Evolutionary conservation across 352 stramenopile species (phyloP), one percentile per base, ranked within the genome.

Genomic region (Pythium oligandrum): DNA sequence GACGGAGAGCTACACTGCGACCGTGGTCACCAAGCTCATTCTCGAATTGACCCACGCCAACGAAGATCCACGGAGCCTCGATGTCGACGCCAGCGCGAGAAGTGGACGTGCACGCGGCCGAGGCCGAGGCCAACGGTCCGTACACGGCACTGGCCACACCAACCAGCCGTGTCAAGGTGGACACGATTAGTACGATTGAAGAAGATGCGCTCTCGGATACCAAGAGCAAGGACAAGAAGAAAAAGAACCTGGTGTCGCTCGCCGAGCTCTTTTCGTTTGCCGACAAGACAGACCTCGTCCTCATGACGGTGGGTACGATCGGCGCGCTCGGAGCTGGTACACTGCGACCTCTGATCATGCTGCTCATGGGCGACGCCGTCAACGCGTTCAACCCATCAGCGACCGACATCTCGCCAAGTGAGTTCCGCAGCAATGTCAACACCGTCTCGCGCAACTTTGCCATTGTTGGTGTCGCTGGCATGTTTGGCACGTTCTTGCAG

Each of bases 341-440:
- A 39, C 62, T 65, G 26, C 75, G 88, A 53, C 82, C 79, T 6
- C 60, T 90, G 8, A 75, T 88, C 55, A 85, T 89, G 47, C 57
- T 90, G 33, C 68, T 92, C 36, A 76, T 92, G 53, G 79, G 79
- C 7, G 75, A 89, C 52, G 67, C 86, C 31, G 59, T 90, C 45
- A 86, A 90, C 60, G 68, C 77, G 6, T 88, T 90, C 50, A 88
- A 88, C 50, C 77, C 81, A 4, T 36, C 53, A 2, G 55, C 40
- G n/a, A n/a, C n/a, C n/a, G 44, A 70, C 34, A 1, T 45, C n/a
- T 12, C 42, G 49, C 51, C 86, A 47, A 83, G 84, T 55, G 71
- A 74, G 4, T 71, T 48, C 70, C 59, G 43, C 44, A 43, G 42
- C 32, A 62, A 58, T 12, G 70, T 73, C 52, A 66, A 60, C 48